phyloP scores from a whole-genome alignment of 371 early-diverging fungal genomes.

The Blyttiomyces sp. region DNA sequence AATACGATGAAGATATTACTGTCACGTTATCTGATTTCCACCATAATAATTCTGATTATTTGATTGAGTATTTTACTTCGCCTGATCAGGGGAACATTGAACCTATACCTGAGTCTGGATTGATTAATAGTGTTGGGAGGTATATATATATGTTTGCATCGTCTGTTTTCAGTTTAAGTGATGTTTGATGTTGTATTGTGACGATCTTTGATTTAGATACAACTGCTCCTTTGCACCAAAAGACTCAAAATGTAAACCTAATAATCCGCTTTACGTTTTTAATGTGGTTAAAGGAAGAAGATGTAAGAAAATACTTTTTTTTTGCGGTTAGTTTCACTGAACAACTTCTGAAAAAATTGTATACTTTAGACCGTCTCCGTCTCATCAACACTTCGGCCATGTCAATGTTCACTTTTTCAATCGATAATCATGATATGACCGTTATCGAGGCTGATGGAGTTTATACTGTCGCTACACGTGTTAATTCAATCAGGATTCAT shows the following conservation, averaged over 20 bases:
- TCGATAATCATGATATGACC: conserved; percentile 72
- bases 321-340: not conserved
- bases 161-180: too few species aligned
- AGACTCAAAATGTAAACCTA: not conserved
- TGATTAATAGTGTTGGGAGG: conserved; percentile 5
- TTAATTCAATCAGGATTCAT: not conserved
- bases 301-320: not conserved
- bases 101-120: conserved; percentile 5
- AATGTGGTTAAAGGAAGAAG: conserved; percentile 1
- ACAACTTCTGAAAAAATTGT: not conserved
- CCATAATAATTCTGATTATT: conserved; percentile 8
- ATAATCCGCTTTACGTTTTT: not conserved
- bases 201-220: too few species aligned
- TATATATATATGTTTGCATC: too few species aligned
- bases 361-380: conserved; percentile 61
- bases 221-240: conserved; percentile 1
- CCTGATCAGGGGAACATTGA: not conserved
- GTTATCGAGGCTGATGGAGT: conserved; percentile 81
- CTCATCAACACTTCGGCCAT: conserved; percentile 74
- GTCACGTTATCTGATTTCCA: conserved; percentile 31
- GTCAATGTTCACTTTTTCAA: conserved; percentile 70
- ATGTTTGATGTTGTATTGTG: too few species aligned
- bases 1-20: conserved; percentile 67
- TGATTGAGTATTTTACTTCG: not conserved
- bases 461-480: not conserved